Evolutionary conservation across 257 asterid species (phyloP).

Genomic region (Ilex asprella): DNA sequence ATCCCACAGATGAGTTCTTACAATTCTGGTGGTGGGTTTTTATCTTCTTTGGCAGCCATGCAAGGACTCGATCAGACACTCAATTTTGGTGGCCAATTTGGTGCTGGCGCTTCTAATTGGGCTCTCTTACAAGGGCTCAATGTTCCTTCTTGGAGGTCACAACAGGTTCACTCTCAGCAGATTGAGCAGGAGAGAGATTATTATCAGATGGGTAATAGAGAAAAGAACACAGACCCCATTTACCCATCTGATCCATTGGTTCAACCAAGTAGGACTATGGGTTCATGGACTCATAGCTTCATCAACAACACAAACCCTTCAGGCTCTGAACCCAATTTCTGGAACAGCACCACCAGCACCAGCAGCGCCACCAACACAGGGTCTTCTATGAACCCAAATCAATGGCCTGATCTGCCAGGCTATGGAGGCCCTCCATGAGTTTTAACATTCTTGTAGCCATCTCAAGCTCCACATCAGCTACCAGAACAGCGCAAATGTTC

Average conservation of each 20-base stretch:
- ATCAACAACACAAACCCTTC: slow-evolving; percentile 14
- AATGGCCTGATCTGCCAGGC: slow-evolving; percentile 33
- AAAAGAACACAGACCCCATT: slow-evolving; percentile 12
- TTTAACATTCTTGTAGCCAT: background rate
- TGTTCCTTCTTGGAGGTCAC: slow-evolving; percentile 6
- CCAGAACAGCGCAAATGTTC: background rate
- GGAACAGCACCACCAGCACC: slow-evolving; percentile 17
- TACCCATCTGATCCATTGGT: slow-evolving; percentile 18
- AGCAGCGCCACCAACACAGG: slow-evolving; percentile 11
- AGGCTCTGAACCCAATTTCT: slow-evolving; percentile 6
- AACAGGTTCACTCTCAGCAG: slow-evolving; percentile 12
- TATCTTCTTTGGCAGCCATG: slow-evolving; percentile 17
- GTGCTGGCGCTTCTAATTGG: background rate
- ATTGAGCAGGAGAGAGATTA: slow-evolving; percentile 5
- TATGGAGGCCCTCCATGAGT: slow-evolving; percentile 28
- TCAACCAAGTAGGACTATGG: slow-evolving; percentile 21
- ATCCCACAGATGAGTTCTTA: slow-evolving; percentile 6
- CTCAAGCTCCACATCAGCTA: too few relatives aligned
- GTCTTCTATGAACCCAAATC: slow-evolving; percentile 33
- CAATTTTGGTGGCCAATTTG: slow-evolving; percentile 1
- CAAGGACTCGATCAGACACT: slow-evolving; percentile 13
- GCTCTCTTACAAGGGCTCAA: slow-evolving; percentile 5
- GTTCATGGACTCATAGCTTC: slow-evolving; percentile 40
- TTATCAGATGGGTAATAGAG: slow-evolving; percentile 1
- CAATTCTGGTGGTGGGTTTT: slow-evolving; percentile 15